Base-by-base conservation (phyloP, 2,329 filamentous ascomycete species). In the Eutypa lata region DNA sequence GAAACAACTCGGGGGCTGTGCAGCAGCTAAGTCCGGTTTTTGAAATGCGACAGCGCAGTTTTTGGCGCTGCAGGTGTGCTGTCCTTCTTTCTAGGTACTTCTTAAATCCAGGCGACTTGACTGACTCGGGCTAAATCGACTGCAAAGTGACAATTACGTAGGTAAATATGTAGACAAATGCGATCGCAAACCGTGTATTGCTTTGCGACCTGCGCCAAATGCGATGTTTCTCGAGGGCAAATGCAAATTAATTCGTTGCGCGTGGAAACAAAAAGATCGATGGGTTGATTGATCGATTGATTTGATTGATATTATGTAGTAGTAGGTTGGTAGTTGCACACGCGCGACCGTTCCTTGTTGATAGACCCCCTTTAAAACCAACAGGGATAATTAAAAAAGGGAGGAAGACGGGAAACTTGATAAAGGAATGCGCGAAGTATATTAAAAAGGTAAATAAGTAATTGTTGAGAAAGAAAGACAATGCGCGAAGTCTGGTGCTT, bases 351-450 rank as follows among this genome's bases (percentile, higher is more conserved):
- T 14, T 21, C 19, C 19, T 14, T 42, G 38, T 19, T 42, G 19
- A 13, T 16, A 19, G 22, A 13, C 22, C 42, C 42, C 42, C n/a
- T 45, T 45, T 22, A n/a, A 45, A n/a, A 45, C 7, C 21, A 26
- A 35, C 26, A 35, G 37, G 40, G 38, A 16, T 22, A 21, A 19
- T 22, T 33, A 7, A 35, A 42, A 37, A 48, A 28, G 19, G 18
- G 19, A 28, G 7, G 33, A 11, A 51, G 45, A 42, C 10, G 28
- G 44, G 44, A 37, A 51, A 31, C 13, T 24, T 11, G 33, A 24
- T 26, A 44, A 43, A 51, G 50, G 50, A 43, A 51, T 50, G 48
- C 48, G 48, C 42, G 37, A 44, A 50, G 38, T 33, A 22, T 49
- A 50, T 33, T 31, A 42, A 33, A 50, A 22, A 35, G 16, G 26